A percentile compares a stretch with the other conserved stretches of the same genome.
phyloP scores from a whole-genome alignment of 768 basidiomycete species.

The Leccinum incarnatum region DNA sequence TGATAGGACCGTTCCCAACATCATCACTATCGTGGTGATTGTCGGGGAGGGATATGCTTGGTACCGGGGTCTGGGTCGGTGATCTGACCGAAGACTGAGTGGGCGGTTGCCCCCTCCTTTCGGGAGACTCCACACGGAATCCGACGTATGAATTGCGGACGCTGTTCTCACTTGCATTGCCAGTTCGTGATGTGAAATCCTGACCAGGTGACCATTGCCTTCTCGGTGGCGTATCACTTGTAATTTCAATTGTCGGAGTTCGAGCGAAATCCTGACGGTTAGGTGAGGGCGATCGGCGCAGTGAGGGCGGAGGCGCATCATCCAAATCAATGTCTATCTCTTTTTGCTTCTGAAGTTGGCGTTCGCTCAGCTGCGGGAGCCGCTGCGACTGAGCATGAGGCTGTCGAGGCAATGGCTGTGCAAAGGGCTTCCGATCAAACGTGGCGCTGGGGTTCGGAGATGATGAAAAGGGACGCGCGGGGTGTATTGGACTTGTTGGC shows the following conservation, averaged over 20 bases:
- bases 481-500: slow-evolving; percentile 24
- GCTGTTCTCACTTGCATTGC: slow-evolving; percentile 9
- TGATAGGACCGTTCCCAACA: slow-evolving; percentile 19
- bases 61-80: slow-evolving; percentile 36
- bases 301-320: slow-evolving; percentile 42
- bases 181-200: slow-evolving; percentile 15
- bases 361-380: slow-evolving; percentile 21
- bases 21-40: slow-evolving; percentile 3
- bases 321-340: slow-evolving; percentile 35
- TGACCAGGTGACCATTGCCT: slow-evolving; percentile 29
- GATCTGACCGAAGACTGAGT: slow-evolving; percentile 2
- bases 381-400: slow-evolving; percentile 11
- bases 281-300: slow-evolving; percentile 37
- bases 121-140: slow-evolving; percentile 16
- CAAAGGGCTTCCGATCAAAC: slow-evolving; percentile 22
- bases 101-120: slow-evolving; percentile 8
- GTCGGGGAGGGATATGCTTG: slow-evolving; percentile 39
- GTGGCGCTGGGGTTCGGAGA: slow-evolving; percentile 17
- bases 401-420: slow-evolving; percentile 16
- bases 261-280: slow-evolving; percentile 14
- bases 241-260: slow-evolving; percentile 32
- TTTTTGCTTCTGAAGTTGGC: slow-evolving; percentile 27
- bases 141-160: slow-evolving; percentile 2
- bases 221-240: slow-evolving; percentile 23
- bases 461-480: slow-evolving; percentile 14